Evolutionary conservation across 306 rosid genomes (phyloP), one percentile per base, ranked within the genome.

Genomic region (Acacia crassicarpa): DNA sequence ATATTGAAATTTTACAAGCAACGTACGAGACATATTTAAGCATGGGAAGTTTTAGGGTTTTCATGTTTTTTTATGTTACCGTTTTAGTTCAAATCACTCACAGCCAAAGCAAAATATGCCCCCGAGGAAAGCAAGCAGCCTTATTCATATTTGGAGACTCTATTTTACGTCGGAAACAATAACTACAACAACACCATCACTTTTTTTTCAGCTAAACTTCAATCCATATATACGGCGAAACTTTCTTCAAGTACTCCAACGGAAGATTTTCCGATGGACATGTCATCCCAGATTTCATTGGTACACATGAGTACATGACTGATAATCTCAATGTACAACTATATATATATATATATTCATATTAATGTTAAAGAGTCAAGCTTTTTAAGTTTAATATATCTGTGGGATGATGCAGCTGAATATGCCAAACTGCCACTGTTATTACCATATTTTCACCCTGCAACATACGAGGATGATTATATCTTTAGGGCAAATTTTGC

Each of bases 81-180:
- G 4, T 45, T 45, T 45, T 11, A 9, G 15, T 11, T 45, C 49
- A 11, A 45, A 45, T 11, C 16, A 9, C 51, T 45, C 51, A 10
- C 51, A 10, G 51, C 51, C 51, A 45, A 10, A 45, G 17, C 51
- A 45, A 45, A 45, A 12, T 45, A 10, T 45, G 51, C 51, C 51
- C 0, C 13, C 46, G 3, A 44, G 13, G 46, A 44, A 44, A 44
- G 46, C 46, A 44, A 44, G 46, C 46, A 11, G 73, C 48, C 15
- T 9, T 90, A 15, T 90, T 88, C 76, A 62, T 90, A 68, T 86
- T 90, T n/a, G 94, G 94, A 8, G 93, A 90, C 78, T 92, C 0
- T 76, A 3, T 88, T 76, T 16, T 94, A 90, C 45, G 79, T 46
- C 0, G 94, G 94, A 40, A 90, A 85, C 66, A 88, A 88, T 69